phyloP scores from a whole-genome alignment of 768 basidiomycete genomes.

The Termitomyces sp. region DNA sequence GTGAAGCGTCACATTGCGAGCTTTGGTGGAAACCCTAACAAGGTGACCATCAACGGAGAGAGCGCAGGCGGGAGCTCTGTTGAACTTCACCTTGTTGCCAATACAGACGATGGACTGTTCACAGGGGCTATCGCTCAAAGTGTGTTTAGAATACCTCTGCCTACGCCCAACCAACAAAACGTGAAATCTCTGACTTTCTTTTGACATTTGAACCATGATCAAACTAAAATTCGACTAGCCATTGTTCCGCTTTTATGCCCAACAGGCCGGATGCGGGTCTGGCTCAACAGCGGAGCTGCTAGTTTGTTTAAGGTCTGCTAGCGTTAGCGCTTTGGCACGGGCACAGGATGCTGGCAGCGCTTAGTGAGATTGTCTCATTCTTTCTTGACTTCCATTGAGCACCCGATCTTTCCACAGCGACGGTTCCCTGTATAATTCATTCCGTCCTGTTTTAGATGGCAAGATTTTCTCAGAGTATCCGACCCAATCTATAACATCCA shows the following conservation, averaged over 20 bases:
- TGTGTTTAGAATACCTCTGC: conserved; percentile 47
- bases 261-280: conserved; percentile 42
- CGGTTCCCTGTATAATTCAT: conserved; percentile 39
- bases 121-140: conserved; percentile 58
- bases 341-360: conserved; percentile 45
- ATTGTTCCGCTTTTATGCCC: conserved; percentile 45
- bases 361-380: conserved; percentile 31
- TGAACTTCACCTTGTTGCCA: conserved; percentile 51
- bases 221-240: conserved; percentile 26
- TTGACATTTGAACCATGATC: neutral
- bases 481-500: conserved; percentile 36
- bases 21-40: conserved; percentile 59
- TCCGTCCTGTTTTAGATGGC: conserved; percentile 53
- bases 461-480: conserved; percentile 46
- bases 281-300: conserved; percentile 23
- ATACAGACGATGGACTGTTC: conserved; percentile 37
- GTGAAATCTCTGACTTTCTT: conserved; percentile 24
- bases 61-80: conserved; percentile 54
- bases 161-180: conserved; percentile 45
- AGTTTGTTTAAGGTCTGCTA: conserved; percentile 34
- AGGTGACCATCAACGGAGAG: conserved; percentile 58
- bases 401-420: conserved; percentile 20
- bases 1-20: conserved; percentile 52
- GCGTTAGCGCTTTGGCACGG: conserved; percentile 39
- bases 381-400: neutral